Base-by-base conservation (phyloP, 345 rosid genomes). In the Diplotaxis tenuifolia region DNA sequence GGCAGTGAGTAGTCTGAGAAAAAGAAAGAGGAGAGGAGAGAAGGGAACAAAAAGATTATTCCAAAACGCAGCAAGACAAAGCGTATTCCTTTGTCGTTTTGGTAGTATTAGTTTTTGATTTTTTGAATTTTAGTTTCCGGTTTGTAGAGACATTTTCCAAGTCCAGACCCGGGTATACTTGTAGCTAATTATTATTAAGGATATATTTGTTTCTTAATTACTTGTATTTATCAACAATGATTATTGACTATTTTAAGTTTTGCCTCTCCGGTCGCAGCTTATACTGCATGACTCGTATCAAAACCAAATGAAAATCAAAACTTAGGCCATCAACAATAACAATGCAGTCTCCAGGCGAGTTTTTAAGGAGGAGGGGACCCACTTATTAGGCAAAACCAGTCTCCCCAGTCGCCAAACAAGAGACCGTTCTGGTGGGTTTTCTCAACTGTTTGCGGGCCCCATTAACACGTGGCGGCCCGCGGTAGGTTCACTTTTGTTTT, bases 31-130 rank as follows among this genome's bases (percentile, higher is more conserved):
- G 32, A 27, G 61, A 53, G 7, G 27, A 61, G 59, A 61, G 49
- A 76, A 50, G 62, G 57, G 66, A 67, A 76, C 75, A 65, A 73
- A 61, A 64, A 60, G 77, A 27, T 77, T 67, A 61, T 59, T 77
- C 73, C 81, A 77, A 78, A 78, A 72, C 81, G 81, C 81, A 78
- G 78, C 58, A 69, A 57, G 78, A 78, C 71, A 76, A 65, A 68
- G 81, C 10, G 75, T 70, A 74, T 77, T 9, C 64, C 47, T 63
- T 78, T 81, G 84, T 80, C 82, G 79, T 81, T 81, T 78, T 62
- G 70, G 6, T 27, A 5, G 38, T n/a, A 49, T 75, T 27, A 5
- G 38, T n/a, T 58, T 75, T 70, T 56, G 9, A 54, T 27, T 70
- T 65, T 36, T 77, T 25, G 68, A 77, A 18, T 38, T 36, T 22